Conservation (phyloP, 2,329 filamentous ascomycete genomes). For the Epichloe uncinata region DNA sequence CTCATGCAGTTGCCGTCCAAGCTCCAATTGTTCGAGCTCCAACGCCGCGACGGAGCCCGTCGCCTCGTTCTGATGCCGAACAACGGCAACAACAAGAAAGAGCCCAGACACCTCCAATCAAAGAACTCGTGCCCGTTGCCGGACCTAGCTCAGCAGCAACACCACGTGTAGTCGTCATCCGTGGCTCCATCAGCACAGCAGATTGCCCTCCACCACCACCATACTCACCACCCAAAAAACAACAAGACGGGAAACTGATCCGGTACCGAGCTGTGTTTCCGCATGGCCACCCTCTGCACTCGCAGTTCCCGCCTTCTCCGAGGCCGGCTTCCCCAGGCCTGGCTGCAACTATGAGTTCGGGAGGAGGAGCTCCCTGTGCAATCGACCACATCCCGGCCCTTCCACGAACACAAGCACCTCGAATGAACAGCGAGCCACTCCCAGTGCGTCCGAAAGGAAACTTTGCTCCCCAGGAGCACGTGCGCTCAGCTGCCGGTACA, state of each 20-base stretch:
- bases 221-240: slow-evolving; percentile 35
- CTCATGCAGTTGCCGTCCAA: slow-evolving; percentile 11
- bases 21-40: slow-evolving; percentile 25
- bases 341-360: slow-evolving; percentile 47
- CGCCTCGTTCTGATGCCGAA: slow-evolving; percentile 13
- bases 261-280: slow-evolving; percentile 47
- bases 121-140: neutral
- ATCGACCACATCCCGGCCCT: slow-evolving; percentile 38
- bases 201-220: slow-evolving; percentile 35
- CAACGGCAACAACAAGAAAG: slow-evolving; percentile 3
- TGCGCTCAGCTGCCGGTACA: slow-evolving; percentile 24
- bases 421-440: slow-evolving; percentile 15
- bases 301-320: slow-evolving; percentile 42
- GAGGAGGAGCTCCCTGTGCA: slow-evolving; percentile 45
- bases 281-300: slow-evolving; percentile 33
- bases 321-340: slow-evolving; percentile 53
- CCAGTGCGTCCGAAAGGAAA: slow-evolving; percentile 32
- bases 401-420: slow-evolving; percentile 8
- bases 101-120: no score
- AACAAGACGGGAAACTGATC: slow-evolving; percentile 20
- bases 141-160: neutral
- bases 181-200: neutral
- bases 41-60: slow-evolving; percentile 21
- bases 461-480: slow-evolving; percentile 32
- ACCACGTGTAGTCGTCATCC: slow-evolving; percentile 1